Conservation (phyloP, 129 eudicot genomes). For the Solidago caesia region DNA sequence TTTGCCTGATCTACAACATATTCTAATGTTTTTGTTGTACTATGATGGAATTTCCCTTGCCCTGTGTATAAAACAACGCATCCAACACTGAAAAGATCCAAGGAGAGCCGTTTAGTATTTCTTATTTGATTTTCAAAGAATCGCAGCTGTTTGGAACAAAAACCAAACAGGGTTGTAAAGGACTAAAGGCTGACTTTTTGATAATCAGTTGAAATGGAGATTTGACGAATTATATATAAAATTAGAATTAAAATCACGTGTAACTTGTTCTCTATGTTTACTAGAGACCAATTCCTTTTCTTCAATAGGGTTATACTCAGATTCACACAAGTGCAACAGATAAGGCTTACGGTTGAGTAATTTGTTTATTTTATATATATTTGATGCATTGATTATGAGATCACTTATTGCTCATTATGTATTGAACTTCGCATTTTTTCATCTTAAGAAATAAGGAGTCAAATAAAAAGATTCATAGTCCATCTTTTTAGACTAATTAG, state of each 20-base stretch:
- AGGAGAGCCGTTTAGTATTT: not conserved
- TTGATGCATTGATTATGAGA: not conserved
- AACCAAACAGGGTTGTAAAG: no score
- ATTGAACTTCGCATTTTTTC: not conserved
- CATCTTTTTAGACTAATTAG: not conserved
- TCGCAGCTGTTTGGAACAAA: no score
- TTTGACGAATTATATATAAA: no score
- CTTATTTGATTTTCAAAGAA: no score
- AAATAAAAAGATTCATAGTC: not conserved
- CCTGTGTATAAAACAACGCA: slow-evolving; percentile 84
- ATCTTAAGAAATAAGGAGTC: not conserved
- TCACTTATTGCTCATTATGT: not conserved
- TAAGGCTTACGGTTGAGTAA: not conserved
- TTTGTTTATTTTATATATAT: not conserved
- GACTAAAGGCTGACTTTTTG: no score
- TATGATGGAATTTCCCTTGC: slow-evolving; percentile 68
- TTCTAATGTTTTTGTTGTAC: slow-evolving; percentile 60
- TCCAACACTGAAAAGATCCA: slow-evolving; percentile 59
- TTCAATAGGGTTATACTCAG: not conserved
- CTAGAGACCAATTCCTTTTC: not conserved
- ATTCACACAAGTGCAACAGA: not conserved
- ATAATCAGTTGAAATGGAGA: no score
- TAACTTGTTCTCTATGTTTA: not conserved
- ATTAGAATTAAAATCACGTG: no score
- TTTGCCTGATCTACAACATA: slow-evolving; percentile 72